These are phyloP conservation scores for Heteromeles arbutifolia DNA, from an alignment of 306 rosid species.

Conservation along the genomic window DNA sequence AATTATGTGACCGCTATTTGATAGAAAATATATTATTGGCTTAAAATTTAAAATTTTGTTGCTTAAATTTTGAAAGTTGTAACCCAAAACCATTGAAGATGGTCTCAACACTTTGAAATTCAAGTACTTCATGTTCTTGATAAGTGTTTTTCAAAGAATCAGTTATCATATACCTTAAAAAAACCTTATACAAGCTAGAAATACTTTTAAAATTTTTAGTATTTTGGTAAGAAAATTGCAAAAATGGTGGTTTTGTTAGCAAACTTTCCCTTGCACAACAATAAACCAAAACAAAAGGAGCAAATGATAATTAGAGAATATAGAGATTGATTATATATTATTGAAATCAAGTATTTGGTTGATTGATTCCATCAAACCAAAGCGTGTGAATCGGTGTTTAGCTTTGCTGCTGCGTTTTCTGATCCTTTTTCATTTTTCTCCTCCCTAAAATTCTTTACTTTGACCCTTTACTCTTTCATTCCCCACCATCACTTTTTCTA, in stretches of 20 bases:
- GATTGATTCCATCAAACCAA: slow-evolving; percentile 40
- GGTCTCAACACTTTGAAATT: no score
- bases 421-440: slow-evolving; percentile 8
- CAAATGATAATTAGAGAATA: neutral
- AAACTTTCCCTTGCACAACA: neutral
- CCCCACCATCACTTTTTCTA: slow-evolving; percentile 16
- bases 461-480: slow-evolving; percentile 26
- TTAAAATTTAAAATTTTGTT: no score
- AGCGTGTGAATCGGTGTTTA: slow-evolving; percentile 58
- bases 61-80: no score
- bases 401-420: slow-evolving; percentile 28
- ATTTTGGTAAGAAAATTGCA: neutral
- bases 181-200: no score
- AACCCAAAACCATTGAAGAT: no score
- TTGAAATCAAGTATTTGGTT: neutral
- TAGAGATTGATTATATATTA: neutral
- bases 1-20: no score
- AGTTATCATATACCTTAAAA: no score
- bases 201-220: neutral
- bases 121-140: no score
- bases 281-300: neutral
- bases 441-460: slow-evolving; percentile 24
- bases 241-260: neutral
- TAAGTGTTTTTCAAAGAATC: no score
- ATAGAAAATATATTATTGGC: no score